Base-by-base conservation (phyloP, 108 stramenopile species). In the Mayamaea pseudoterrestris region DNA sequence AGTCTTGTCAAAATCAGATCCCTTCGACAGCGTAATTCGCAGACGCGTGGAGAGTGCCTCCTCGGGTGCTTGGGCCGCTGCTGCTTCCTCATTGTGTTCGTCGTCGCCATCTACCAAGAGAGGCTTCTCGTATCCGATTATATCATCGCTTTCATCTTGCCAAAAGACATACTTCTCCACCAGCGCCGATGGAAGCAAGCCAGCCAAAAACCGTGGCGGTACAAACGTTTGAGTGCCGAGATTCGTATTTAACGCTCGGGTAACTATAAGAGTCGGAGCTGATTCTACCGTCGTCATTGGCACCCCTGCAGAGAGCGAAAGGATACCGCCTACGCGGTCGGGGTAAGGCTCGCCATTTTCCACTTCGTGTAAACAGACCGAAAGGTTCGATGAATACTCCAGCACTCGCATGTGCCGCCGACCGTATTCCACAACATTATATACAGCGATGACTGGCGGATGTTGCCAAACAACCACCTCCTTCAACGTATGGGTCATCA, bases 151-250 rank as follows among this genome's bases (percentile, higher is more conserved):
- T 55, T 90, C 86, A 40, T 85, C 85, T 47, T 97, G 96, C 98
- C 98, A 99, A 58, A 97, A 97, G 17, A 82, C 40, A 53, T 96
- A 96, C 47, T 71, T 78, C 18, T 93, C 93, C n/a, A 96, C 72
- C 24, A 99, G 69, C 7, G 84, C 78, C 34, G 80, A 74, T 18
- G 98, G 98, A 9, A 99, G 41, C 8, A 94, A 61, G 5, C 98
- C 98, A 1, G 83, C 83, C 20, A 99, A 58, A 39, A 95, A 83
- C 23, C 94, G 57, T 11, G 72, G 60, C 3, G 95, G 96, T 39
- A 96, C 74, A 24, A 68, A 80, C 7, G 73, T 83, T 48, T 97
- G 91, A 1, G 71, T 67, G 27, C 95, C 96, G 31, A 95, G 64
- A 11, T 80, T 57, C 7, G 81, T 62, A 55, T 80, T 73, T 36